Conservation (phyloP, 805 yeast genomes). For the Cyberlindnera saturnus region DNA sequence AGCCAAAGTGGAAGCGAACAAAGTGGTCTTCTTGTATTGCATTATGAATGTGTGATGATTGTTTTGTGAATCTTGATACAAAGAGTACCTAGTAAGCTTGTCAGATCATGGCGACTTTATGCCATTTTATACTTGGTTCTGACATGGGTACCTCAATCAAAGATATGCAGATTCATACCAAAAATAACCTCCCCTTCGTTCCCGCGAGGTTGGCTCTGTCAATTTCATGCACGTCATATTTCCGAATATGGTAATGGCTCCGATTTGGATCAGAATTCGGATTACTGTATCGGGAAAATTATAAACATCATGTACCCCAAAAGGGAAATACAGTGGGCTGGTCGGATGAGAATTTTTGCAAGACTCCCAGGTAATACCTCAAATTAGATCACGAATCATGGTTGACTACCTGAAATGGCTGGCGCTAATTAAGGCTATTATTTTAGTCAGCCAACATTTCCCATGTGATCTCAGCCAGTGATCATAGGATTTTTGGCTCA, state of each 20-base stretch:
- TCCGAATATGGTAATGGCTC: conserved; percentile 5
- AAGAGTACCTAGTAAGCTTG: neutral
- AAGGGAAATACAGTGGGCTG: conserved; percentile 8
- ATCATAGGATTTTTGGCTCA: no score
- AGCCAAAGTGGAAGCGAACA: conserved; percentile 39
- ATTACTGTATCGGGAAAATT: conserved; percentile 7
- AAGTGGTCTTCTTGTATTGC: conserved; percentile 37
- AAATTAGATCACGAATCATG: neutral
- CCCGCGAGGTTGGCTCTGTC: no score
- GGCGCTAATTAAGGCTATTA: neutral
- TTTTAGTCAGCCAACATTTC: no score
- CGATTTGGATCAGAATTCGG: conserved; percentile 4
- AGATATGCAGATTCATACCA: neutral
- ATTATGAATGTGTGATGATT: conserved; percentile 21
- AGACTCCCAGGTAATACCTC: neutral
- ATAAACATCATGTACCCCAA: conserved; percentile 5
- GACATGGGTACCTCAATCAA: no score
- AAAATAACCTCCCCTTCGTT: conserved; percentile 1
- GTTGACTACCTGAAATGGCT: neutral
- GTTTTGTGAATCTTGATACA: neutral
- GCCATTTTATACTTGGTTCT: neutral
- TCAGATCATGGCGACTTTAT: neutral
- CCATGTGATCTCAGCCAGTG: no score
- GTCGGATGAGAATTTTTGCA: conserved; percentile 6
- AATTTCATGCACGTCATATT: conserved; percentile 1